phyloP scores from a whole-genome alignment of 2,329 filamentous ascomycete genomes.

The Fusarium palustre region DNA sequence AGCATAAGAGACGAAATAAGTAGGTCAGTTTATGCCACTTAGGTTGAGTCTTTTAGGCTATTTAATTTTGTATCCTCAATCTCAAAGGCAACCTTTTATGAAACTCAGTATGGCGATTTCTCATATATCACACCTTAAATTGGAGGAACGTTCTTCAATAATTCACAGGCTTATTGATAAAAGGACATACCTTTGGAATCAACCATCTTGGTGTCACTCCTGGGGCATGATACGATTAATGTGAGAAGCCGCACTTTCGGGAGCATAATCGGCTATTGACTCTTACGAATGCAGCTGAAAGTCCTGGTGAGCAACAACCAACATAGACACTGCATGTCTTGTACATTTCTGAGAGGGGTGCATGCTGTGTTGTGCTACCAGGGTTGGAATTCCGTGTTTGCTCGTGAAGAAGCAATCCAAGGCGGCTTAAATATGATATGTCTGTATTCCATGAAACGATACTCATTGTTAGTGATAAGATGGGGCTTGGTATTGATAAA shows the following conservation, averaged over 20 bases:
- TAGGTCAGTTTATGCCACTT: no score
- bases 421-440: conserved; percentile 11
- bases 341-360: conserved; percentile 4
- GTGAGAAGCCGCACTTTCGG: background rate
- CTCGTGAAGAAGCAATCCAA: conserved; percentile 10
- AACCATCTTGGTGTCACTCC: background rate
- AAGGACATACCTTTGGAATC: conserved; percentile 6
- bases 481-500: background rate
- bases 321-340: background rate
- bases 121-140: background rate
- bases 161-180: background rate
- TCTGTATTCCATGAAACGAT: background rate
- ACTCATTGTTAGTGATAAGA: background rate
- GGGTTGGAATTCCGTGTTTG: conserved; percentile 11
- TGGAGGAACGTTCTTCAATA: background rate
- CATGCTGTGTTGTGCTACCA: conserved; percentile 16
- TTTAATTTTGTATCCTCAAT: no score
- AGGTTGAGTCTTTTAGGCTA: no score
- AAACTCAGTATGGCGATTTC: background rate
- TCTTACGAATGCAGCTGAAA: background rate
- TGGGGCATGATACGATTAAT: conserved; percentile 4
- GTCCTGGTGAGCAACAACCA: background rate
- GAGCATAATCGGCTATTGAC: background rate
- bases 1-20: no score
- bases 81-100: no score